Base-by-base conservation (phyloP, 2,329 filamentous ascomycete genomes). In the Fonsecaea pedrosoi region DNA sequence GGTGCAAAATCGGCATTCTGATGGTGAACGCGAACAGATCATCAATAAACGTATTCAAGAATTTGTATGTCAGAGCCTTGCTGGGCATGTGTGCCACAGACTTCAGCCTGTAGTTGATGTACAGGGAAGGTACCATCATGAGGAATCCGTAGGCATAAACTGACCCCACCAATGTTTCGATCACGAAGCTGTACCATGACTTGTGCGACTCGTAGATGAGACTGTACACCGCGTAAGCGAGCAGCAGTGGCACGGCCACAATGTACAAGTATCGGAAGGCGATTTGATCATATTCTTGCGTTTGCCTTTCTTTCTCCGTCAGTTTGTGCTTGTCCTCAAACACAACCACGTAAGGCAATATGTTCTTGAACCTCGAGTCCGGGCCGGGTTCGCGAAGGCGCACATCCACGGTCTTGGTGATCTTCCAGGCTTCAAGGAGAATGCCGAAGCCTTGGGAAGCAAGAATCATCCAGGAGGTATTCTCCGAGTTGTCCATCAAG, bases 31-130 rank as follows among this genome's bases (percentile, higher is more conserved):
- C 95, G 76, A 99, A 99, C 37, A 99, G 84, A 77, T 99, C 95
- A 79, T 99, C 95, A 78, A 99, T 98, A 78, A 99, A 99, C 4
- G 95, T 98, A 82, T 98, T 97, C 71, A 98, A 83, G 81, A 97
- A 97, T 82, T 98, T 97, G 86, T 97, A 97, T 78, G 90, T 94
- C 92, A 99, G 95, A 56, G 95, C 93, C 82, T 92, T 94, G 72
- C 86, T 92, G 1, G 95, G 94, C 94, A 99, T 97, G 81, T 99
- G 95, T 10, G 95, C 95, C 38, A 98, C 65, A 38, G 68, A 70
- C 85, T 94, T 97, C 73, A 99, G 87, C 12, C 94, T 90, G 84
- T 99, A 99, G 85, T 99, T 99, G 87, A 99, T 99, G 83, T 98
- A 99, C 38, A 99, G 84, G 67, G 89, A 91, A 13, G 95, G 95